Conservation (phyloP, 331 rosid genomes). For the Telfairia occidentalis region DNA sequence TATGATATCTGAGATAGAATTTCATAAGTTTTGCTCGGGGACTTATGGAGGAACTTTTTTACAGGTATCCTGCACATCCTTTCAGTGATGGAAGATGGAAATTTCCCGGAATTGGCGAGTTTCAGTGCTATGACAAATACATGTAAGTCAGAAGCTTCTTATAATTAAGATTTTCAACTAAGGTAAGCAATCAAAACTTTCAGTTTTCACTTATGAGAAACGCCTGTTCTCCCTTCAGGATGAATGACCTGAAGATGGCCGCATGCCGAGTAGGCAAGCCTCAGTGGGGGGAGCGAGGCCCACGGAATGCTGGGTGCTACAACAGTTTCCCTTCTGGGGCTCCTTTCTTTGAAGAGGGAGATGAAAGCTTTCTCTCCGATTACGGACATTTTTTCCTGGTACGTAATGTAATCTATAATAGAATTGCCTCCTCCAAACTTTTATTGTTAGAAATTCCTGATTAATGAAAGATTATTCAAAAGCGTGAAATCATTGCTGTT, state of each 20-base stretch:
- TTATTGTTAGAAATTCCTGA: not conserved
- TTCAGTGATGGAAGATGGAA: conserved; percentile 30
- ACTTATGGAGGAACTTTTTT: not conserved
- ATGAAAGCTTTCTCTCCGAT: conserved; percentile 33
- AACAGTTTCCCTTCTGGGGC: conserved; percentile 25
- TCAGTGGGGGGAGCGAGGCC: conserved; percentile 33
- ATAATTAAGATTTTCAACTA: not conserved
- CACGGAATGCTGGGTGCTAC: conserved; percentile 24
- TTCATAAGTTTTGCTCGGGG: not conserved
- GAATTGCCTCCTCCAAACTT: not conserved
- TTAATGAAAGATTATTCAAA: not conserved
- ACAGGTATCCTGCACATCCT: conserved; percentile 36
- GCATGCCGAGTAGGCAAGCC: conserved; percentile 25
- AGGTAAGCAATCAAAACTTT: not conserved
- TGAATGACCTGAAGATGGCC: conserved; percentile 26
- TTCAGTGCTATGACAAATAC: conserved; percentile 38
- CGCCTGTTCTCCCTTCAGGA: conserved; percentile 17
- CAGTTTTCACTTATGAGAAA: not conserved
- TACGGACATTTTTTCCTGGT: conserved; percentile 35
- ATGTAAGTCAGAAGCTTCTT: conserved; percentile 17
- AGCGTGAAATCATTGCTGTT: not conserved
- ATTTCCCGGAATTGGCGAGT: conserved; percentile 31
- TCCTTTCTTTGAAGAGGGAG: conserved; percentile 30
- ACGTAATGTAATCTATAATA: conserved; percentile 15
- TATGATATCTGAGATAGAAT: conserved; percentile 4